Base-by-base conservation (phyloP, 352 stramenopile genomes). In the Pythium periplocum region DNA sequence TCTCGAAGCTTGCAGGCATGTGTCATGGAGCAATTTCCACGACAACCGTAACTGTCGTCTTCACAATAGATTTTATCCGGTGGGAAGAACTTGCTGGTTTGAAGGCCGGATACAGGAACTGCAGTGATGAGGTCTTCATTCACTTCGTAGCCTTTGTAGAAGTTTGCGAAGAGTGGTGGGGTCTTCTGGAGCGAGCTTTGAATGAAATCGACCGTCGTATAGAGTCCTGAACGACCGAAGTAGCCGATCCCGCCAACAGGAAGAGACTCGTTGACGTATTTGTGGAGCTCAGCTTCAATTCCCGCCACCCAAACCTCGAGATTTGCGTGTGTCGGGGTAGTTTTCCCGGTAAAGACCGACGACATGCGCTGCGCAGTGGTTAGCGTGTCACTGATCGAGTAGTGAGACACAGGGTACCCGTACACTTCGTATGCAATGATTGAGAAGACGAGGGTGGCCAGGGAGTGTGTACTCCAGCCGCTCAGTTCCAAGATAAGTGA, bases 311-410 rank as follows among this genome's bases (percentile, higher is more conserved):
- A 42, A 12, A 42, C 34, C 77, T 77, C 70, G 17, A 77, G 17
- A 35, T 75, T 67, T 2, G 51, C 56, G 12, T 80, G 70, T 6
- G 57, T 54, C 2, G 68, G 64, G 0, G 62, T 55, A 30, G 63
- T 76, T 34, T 42, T 31, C 1, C 69, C 72, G 4, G 42, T 51
- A 4, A 45, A 55, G 6, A 63, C 55, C 3, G 67, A 72, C 11
- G 69, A 78, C 69, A 82, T 77, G 4, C 73, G 66, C 45, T 86
- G 56, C 1, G 61, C 66, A 42, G 67, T 74, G 4, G 53, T 51
- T 2, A 4, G 17, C 12, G 49, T 43, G 30, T 61, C 44, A 1
- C 55, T 61, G 10, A 45, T 56, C 45, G 59, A 26, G 30, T 68
- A 68, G 34, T 75, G 66, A 2, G 72, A 73, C 5, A 82, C 53